phyloP scores from a whole-genome alignment of 2,329 filamentous ascomycete species.

The Ceratocystis albifundus region DNA sequence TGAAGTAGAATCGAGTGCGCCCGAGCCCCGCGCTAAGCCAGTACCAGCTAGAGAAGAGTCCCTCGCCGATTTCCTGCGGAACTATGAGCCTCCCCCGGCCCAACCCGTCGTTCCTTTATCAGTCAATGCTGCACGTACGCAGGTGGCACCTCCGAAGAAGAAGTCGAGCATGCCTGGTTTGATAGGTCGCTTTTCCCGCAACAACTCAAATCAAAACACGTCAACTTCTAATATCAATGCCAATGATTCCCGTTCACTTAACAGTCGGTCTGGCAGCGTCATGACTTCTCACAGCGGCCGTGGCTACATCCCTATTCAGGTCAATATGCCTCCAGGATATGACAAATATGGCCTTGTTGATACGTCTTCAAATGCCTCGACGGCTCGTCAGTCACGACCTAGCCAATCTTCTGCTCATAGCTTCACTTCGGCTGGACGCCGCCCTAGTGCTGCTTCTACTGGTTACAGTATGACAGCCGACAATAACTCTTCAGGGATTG shows the following conservation, averaged over 20 bases:
- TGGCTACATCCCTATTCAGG: slow-evolving; percentile 44
- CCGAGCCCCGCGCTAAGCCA: slow-evolving; percentile 28
- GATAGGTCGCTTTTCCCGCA: slow-evolving; percentile 45
- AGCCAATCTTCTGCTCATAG: slow-evolving; percentile 13
- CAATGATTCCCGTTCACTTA: slow-evolving; percentile 31
- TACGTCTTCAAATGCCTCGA: slow-evolving; percentile 24
- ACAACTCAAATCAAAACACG: slow-evolving; percentile 30
- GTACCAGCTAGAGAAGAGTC: slow-evolving; percentile 46
- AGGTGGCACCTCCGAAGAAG: slow-evolving; percentile 41
- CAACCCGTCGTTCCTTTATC: slow-evolving; percentile 27
- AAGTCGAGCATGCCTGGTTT: slow-evolving; percentile 52
- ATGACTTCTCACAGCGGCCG: slow-evolving; percentile 30
- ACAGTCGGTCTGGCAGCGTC: slow-evolving; percentile 27
- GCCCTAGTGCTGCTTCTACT: slow-evolving; percentile 8
- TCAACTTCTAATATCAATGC: slow-evolving; percentile 26
- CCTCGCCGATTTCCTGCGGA: slow-evolving; percentile 61
- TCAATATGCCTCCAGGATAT: slow-evolving; percentile 37
- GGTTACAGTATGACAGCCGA: slow-evolving; percentile 24
- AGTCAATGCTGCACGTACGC: slow-evolving; percentile 31
- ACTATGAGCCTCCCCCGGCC: slow-evolving; percentile 52
- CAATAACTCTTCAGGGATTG: slow-evolving; percentile 29
- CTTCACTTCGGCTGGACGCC: slow-evolving; percentile 6
- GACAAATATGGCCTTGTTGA: slow-evolving; percentile 34
- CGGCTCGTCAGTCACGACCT: slow-evolving; percentile 21
- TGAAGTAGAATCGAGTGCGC: slow-evolving; percentile 36